phyloP scores from a whole-genome alignment of 805 yeast genomes.

The Deakozyma indianensis region DNA sequence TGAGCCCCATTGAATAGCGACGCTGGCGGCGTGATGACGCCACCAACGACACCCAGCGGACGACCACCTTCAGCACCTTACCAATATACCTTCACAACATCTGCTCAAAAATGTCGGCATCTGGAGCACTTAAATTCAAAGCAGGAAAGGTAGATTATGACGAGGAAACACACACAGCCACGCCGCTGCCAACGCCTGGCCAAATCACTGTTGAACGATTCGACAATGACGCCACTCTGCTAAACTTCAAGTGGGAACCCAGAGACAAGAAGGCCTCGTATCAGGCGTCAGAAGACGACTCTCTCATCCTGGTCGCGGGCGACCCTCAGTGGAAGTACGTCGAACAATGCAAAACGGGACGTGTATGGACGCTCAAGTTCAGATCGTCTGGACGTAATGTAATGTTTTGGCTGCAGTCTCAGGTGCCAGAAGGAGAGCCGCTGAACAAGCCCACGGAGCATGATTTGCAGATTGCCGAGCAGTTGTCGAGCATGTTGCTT shows the following conservation, averaged over 20 bases:
- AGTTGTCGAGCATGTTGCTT: conserved; percentile 23
- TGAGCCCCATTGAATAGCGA: too few relatives aligned
- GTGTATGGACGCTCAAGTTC: conserved; percentile 59
- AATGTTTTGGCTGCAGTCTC: conserved; percentile 62
- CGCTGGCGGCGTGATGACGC: too few relatives aligned
- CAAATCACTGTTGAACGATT: conserved; percentile 42
- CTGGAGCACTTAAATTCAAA: conserved; percentile 31
- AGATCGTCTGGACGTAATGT: conserved; percentile 44
- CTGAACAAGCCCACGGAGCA: conserved; percentile 36
- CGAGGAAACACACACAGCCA: conserved; percentile 42
- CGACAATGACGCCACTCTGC: conserved; percentile 59
- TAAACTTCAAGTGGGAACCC: conserved; percentile 61
- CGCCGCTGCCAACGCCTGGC: conserved; percentile 63
- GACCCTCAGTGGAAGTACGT: conserved; percentile 70
- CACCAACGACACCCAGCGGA: too few relatives aligned
- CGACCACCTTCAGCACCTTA: too few relatives aligned
- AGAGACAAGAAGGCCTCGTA: conserved; percentile 32
- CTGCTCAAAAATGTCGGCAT: background rate
- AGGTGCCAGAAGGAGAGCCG: conserved; percentile 46
- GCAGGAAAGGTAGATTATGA: conserved; percentile 67
- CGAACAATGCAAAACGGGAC: conserved; percentile 55
- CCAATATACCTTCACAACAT: too few relatives aligned
- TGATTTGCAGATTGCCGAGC: conserved; percentile 36
- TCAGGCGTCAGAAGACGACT: conserved; percentile 28
- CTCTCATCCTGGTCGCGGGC: conserved; percentile 65